These are phyloP conservation scores for Mycena sp. DNA, from an alignment of 1,284 basidiomycete genomes.

Conservation along the genomic window DNA sequence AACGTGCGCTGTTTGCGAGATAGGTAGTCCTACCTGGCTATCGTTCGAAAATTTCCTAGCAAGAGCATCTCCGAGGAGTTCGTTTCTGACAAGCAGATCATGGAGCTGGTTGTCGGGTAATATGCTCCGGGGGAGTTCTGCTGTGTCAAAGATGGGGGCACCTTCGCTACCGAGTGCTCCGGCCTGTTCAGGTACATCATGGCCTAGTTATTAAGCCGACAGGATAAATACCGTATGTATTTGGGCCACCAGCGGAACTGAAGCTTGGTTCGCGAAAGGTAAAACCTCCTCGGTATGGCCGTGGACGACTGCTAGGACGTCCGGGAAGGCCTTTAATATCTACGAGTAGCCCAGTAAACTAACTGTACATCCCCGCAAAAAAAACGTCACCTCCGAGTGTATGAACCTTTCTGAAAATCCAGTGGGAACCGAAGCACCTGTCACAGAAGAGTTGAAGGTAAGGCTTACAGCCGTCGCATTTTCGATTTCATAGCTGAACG, in stretches of 20 bases:
- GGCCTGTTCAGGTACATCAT: neutral
- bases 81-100: slow-evolving; percentile 27
- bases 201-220: neutral
- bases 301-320: slow-evolving; percentile 30
- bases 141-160: slow-evolving; percentile 28
- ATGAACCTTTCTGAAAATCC: slow-evolving; percentile 35
- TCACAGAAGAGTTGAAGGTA: slow-evolving; percentile 25
- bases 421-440: slow-evolving; percentile 19
- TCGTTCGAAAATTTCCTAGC: slow-evolving; percentile 23
- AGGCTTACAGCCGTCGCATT: slow-evolving; percentile 32
- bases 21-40: neutral
- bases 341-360: neutral
- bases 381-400: slow-evolving; percentile 30
- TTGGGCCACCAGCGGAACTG: slow-evolving; percentile 25
- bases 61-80: slow-evolving; percentile 25
- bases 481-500: slow-evolving; percentile 31
- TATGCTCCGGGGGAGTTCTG: slow-evolving; percentile 12
- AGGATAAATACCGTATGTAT: slow-evolving; percentile 20
- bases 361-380: neutral
- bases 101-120: slow-evolving; percentile 15
- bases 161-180: slow-evolving; percentile 16
- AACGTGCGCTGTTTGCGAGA: no score
- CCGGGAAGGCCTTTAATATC: slow-evolving; percentile 34
- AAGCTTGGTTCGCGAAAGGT: slow-evolving; percentile 19
- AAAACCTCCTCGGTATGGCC: slow-evolving; percentile 25